Base-by-base conservation (phyloP, 257 asterid species). In the Nicotiana attenuata region DNA sequence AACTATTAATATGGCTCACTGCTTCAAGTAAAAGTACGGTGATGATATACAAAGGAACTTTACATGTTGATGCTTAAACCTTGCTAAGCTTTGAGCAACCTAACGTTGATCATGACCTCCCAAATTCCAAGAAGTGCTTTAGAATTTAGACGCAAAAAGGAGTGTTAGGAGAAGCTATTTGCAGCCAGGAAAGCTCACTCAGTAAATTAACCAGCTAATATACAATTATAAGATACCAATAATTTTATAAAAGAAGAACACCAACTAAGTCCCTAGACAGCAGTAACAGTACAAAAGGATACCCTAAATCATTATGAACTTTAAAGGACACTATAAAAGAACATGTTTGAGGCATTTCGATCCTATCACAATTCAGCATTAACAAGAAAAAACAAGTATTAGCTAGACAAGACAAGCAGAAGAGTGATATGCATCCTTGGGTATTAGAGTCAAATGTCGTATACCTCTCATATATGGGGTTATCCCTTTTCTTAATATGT, bases 231-330 rank as follows among this genome's bases (percentile, higher is more conserved):
- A n/a, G 77, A 7, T 26, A 38, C 56, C 33, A 13, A 69, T 10
- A 69, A 20, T 38, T 69, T 69, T 69, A 69, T 69, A 69, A 41
- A 69, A 41, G 56, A 38, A 68, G 57, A 69, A 69, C 78, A 26
- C n/a, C 78, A 69, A 41, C 11, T 3, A 69, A 20, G 78, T 69
- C 33, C 57, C 3, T 5, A 50, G 13, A 14, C 57, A 41, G 50
- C 50, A 41, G 50, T 41, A 41, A 41, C 50, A 20, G 59, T 69
- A 69, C 33, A 20, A 31, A 69, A 69, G 22, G 50, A 41, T n/a
- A 69, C 78, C 57, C 78, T 41, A 41, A 69, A 69, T 69, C 59
- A 69, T 69, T n/a, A 56, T 41, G 78, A 69, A 67, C 76, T 41
- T 41, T 2, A 35, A 1, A 67, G 45, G 57, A 41, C 35, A 41